phyloP scores from a whole-genome alignment of 331 rosid species.

The Acacia pycnantha region DNA sequence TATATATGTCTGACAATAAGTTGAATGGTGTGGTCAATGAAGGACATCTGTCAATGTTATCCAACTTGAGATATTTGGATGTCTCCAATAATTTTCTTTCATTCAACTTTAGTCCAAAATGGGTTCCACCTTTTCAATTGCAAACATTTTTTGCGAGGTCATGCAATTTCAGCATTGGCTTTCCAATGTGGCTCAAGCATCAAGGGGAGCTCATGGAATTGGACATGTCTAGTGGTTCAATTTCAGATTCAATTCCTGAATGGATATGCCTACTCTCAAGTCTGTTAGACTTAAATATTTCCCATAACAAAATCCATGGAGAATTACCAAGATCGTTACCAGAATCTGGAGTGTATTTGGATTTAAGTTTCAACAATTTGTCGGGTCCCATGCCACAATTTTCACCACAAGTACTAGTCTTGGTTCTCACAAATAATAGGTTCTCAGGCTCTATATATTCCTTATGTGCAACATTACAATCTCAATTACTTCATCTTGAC shows the following conservation, averaged over 20 bases:
- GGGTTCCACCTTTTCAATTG: background rate
- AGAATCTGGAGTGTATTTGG: rapidly evolving
- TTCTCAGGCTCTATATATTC: too few species aligned
- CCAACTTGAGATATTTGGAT: background rate
- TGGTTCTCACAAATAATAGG: too few species aligned
- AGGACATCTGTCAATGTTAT: background rate
- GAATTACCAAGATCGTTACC: too few species aligned
- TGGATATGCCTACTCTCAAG: background rate
- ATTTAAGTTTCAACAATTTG: too few species aligned
- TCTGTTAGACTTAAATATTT: rapidly evolving
- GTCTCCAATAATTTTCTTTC: background rate
- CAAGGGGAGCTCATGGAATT: background rate
- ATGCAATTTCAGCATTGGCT: background rate
- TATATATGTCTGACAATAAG: conserved; percentile 27
- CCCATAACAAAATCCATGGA: too few species aligned
- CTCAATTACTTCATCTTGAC: too few species aligned
- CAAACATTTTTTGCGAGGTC: background rate
- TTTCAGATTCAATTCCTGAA: background rate
- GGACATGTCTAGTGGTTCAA: background rate
- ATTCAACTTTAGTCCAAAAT: background rate
- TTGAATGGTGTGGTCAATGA: background rate
- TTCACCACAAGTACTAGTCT: too few species aligned
- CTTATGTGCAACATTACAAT: too few species aligned
- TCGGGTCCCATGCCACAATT: too few species aligned
- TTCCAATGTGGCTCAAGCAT: background rate